phyloP scores from a whole-genome alignment of 192 early-diverging fungal species.

The Pecoramyces ruminantium region DNA sequence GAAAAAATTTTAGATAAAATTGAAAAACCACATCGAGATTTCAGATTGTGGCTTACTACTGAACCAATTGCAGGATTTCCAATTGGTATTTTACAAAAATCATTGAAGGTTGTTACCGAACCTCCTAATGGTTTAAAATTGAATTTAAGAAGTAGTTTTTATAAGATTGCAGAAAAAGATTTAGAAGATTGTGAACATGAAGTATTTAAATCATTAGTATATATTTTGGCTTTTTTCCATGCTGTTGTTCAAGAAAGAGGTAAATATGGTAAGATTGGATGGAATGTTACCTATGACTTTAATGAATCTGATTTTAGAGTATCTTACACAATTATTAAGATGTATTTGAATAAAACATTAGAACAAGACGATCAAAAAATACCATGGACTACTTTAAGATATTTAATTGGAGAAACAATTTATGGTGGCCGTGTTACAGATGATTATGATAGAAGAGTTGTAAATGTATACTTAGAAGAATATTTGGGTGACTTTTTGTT shows the following conservation, averaged over 20 bases:
- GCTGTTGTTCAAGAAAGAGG: conserved; percentile 44
- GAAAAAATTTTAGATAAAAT: conserved; percentile 46
- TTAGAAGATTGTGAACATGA: conserved; percentile 35
- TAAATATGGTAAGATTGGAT: conserved; percentile 44
- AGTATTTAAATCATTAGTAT: conserved; percentile 30
- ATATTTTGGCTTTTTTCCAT: conserved; percentile 41
- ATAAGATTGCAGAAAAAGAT: conserved; percentile 31
- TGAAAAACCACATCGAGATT: conserved; percentile 40
- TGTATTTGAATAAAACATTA: conserved; percentile 40
- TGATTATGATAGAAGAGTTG: conserved; percentile 38
- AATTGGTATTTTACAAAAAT: conserved; percentile 40
- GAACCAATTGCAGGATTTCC: conserved; percentile 37
- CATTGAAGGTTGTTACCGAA: conserved; percentile 44
- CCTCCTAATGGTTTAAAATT: conserved; percentile 42
- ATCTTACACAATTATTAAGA: conserved; percentile 26
- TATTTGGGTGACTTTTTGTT: conserved; percentile 46
- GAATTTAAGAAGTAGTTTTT: conserved; percentile 35
- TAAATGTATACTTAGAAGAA: conserved; percentile 44
- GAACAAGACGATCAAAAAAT: conserved; percentile 27
- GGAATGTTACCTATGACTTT: conserved; percentile 48
- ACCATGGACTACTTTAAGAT: conserved; percentile 44
- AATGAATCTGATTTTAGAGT: conserved; percentile 47
- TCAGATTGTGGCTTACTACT: conserved; percentile 40
- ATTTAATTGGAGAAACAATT: conserved; percentile 43
- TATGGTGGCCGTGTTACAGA: conserved; percentile 47